These are phyloP conservation scores for Lipomyces sp. DNA, from an alignment of 805 yeast species.

Conservation along the genomic window DNA sequence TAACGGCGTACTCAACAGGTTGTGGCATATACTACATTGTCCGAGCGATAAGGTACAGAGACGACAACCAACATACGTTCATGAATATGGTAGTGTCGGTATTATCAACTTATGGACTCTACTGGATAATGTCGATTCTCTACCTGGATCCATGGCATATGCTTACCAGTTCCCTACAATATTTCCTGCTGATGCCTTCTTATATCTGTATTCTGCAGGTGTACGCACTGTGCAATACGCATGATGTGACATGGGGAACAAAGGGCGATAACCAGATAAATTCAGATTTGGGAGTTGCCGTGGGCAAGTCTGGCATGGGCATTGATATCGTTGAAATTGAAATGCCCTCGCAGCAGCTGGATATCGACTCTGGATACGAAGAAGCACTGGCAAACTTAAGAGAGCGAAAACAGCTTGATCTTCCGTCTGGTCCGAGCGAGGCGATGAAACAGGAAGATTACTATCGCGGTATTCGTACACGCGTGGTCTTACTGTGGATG, in stretches of 20 bases:
- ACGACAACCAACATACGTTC: conserved; percentile 67
- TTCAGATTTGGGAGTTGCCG: conserved; percentile 81
- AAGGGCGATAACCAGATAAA: conserved; percentile 69
- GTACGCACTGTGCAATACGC: conserved; percentile 93
- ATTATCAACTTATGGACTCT: conserved; percentile 76
- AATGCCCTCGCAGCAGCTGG: conserved; percentile 70
- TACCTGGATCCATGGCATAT: conserved; percentile 91
- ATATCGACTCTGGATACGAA: conserved; percentile 71
- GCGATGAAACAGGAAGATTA: conserved; percentile 69
- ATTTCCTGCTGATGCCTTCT: conserved; percentile 78
- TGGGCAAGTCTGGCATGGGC: conserved; percentile 56
- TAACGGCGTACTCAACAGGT: conserved; percentile 74
- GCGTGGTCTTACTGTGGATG: conserved; percentile 88
- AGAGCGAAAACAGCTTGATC: conserved; percentile 39
- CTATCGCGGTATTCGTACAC: conserved; percentile 84
- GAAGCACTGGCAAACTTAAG: conserved; percentile 50
- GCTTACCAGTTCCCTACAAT: conserved; percentile 83
- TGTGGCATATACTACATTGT: conserved; percentile 81
- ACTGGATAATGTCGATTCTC: conserved; percentile 70
- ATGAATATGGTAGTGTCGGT: conserved; percentile 85
- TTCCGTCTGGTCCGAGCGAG: conserved; percentile 37
- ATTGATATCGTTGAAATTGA: conserved; percentile 48
- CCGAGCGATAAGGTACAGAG: conserved; percentile 40
- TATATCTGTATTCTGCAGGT: conserved; percentile 88
- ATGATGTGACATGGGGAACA: conserved; percentile 97